A percentile compares a stretch with the other conserved stretches of the same genome.
These are phyloP conservation scores for Hymenoscyphus occultus DNA, from an alignment of 2,329 filamentous ascomycete genomes.

Conservation along the genomic window DNA sequence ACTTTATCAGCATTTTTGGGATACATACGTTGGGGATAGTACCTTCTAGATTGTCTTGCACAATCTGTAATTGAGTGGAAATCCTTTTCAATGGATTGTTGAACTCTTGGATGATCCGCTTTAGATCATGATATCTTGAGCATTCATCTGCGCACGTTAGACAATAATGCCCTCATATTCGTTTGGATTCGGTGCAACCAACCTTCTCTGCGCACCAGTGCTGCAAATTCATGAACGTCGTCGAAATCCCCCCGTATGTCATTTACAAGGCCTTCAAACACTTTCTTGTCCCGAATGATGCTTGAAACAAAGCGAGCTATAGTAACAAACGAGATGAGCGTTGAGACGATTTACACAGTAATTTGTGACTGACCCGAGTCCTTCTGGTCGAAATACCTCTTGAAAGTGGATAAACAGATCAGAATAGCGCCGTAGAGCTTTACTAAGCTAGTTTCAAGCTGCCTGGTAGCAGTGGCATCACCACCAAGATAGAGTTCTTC, in stretches of 20 bases:
- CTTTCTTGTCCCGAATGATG: not conserved
- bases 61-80: not conserved
- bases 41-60: not conserved
- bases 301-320: not conserved
- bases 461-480: not conserved
- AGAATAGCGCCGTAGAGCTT: not conserved
- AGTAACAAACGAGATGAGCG: not conserved
- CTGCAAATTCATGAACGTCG: not conserved
- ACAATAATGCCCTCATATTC: not conserved
- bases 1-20: not conserved
- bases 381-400: not conserved
- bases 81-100: not conserved
- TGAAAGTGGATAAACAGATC: not conserved
- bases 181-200: not conserved
- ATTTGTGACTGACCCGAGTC: not conserved
- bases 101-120: not conserved
- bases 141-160: not conserved
- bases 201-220: not conserved
- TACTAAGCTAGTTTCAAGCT: not conserved
- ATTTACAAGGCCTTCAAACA: not conserved
- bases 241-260: not conserved
- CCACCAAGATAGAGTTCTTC: constrained; percentile 1
- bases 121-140: not conserved
- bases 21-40: not conserved
- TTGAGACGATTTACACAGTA: not conserved